Evolutionary conservation across 2,329 filamentous ascomycete species (phyloP).

Genomic region (Paecilomyces niveus): DNA sequence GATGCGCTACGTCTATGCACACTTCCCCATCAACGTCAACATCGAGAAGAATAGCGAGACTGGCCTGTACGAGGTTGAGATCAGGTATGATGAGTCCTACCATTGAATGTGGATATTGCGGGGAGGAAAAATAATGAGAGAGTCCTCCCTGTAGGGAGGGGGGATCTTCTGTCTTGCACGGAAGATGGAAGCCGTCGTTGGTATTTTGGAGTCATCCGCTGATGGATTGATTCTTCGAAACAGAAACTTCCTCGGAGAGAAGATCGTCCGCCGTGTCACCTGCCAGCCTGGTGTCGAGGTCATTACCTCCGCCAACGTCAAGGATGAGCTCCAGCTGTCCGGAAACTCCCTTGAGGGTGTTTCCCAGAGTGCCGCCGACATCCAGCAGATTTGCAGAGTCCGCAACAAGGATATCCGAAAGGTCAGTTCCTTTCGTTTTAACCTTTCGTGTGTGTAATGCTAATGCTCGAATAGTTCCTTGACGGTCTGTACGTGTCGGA

Average conservation of each 20-base stretch:
- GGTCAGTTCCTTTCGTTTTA: conserved; percentile 45
- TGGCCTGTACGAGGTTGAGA: conserved; percentile 85
- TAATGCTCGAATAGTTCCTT: conserved; percentile 66
- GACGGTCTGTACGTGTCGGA: conserved; percentile 99
- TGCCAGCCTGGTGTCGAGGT: conserved; percentile 90
- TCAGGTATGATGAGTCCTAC: conserved; percentile 60
- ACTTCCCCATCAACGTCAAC: conserved; percentile 99
- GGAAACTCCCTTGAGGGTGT: conserved; percentile 97
- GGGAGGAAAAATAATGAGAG: background rate
- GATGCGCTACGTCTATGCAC: conserved; percentile 99
- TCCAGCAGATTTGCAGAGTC: conserved; percentile 99
- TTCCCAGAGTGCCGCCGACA: conserved; percentile 96
- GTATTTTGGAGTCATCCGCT: conserved; percentile 4
- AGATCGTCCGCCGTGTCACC: conserved; percentile 87
- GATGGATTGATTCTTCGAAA: conserved; percentile 24
- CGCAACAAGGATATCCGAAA: conserved; percentile 99
- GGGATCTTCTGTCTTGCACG: background rate
- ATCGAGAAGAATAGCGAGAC: conserved; percentile 93
- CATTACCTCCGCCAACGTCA: conserved; percentile 81
- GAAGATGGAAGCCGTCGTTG: background rate
- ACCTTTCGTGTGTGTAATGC: background rate
- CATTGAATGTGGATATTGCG: background rate
- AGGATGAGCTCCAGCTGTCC: conserved; percentile 90
- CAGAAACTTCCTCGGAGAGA: conserved; percentile 98
- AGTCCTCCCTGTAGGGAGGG: background rate